A percentile compares a stretch with the other conserved stretches of the same genome.
These are phyloP conservation scores for Penicillium aurantiogriseum DNA, from an alignment of 2,329 filamentous ascomycete genomes.

Conservation along the genomic window DNA sequence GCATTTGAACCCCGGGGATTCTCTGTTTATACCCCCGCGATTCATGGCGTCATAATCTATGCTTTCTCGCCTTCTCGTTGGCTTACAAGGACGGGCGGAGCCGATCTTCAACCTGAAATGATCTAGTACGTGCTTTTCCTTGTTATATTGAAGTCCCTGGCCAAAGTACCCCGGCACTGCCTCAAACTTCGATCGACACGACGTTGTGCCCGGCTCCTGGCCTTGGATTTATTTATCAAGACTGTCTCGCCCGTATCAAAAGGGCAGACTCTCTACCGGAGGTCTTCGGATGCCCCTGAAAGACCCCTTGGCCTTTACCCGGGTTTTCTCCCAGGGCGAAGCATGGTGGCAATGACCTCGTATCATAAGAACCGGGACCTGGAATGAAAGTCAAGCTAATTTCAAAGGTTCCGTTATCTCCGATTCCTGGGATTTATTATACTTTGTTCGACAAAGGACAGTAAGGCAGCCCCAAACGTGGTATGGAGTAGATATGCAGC, in stretches of 20 bases:
- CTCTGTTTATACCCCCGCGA: background rate
- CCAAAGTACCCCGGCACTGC: conserved; percentile 19
- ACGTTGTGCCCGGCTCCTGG: conserved; percentile 5
- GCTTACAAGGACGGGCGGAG: conserved; percentile 9
- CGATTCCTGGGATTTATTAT: background rate
- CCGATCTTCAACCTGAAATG: conserved; percentile 13
- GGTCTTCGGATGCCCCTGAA: background rate
- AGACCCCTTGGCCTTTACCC: background rate
- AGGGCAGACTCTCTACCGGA: background rate
- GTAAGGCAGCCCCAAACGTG: background rate
- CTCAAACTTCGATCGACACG: conserved; percentile 12
- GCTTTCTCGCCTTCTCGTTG: conserved; percentile 8
- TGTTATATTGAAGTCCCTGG: conserved; percentile 4
- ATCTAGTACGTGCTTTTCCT: conserved; percentile 4
- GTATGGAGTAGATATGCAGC: background rate
- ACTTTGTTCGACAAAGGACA: background rate
- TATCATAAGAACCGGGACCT: background rate
- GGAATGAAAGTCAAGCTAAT: background rate
- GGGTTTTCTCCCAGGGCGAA: background rate
- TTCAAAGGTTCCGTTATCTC: background rate
- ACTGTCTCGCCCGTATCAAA: background rate
- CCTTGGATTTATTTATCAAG: conserved; percentile 8
- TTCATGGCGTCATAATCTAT: conserved; percentile 22
- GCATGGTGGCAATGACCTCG: background rate
- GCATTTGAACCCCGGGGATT: background rate